Evolutionary conservation across 1,284 basidiomycete genomes (phyloP), one percentile per base, ranked within the genome.

Genomic region (Wolfiporia cocos): DNA sequence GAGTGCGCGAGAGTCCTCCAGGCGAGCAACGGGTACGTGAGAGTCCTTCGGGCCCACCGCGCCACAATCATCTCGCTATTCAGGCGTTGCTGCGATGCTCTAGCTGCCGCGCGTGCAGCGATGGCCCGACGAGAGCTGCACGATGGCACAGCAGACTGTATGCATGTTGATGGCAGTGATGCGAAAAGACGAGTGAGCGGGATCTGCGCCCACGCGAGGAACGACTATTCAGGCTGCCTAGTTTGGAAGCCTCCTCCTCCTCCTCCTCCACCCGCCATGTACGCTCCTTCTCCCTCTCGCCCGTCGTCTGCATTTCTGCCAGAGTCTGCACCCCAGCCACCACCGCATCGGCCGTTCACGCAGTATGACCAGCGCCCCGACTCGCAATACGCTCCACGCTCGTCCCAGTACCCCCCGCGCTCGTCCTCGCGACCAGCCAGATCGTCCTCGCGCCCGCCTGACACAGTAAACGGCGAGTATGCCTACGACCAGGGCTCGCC

Each of bases 401-500:
- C 41, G 4, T 31, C 41, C 28, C 37, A 34, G 4, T 20, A 28
- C 22, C 41, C 26, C 10, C 29, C 35, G 10, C 24, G 41, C 26
- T 37, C 35, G 12, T 31, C 41, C 22, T 34, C 42, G 12, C 57
- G 53, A 32, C 60, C 53, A 5, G 46, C 50, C 4, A 55, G 50
- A 24, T 34, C 43, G 0, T 48, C 43, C 15, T 46, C 61, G 23
- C 49, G 44, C 12, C 62, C 59, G 0, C 56, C 58, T 14, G 44
- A 34, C 3, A 45, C 44, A 32, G 43, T 44, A 7, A 58, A 62
- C 4, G 52, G 53, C 28, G 57, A 63, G 42, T 61, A 53, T 33
- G 51, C 57, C 19, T 64, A 66, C 50, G 58, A 63, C 36, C 56
- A 58, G 21, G 55, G 49, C 14, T 43, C 47, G 22, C 48, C 50